Evolutionary conservation across 257 asterid genomes (phyloP).

Genomic region (Galeopsis tetrahit): DNA sequence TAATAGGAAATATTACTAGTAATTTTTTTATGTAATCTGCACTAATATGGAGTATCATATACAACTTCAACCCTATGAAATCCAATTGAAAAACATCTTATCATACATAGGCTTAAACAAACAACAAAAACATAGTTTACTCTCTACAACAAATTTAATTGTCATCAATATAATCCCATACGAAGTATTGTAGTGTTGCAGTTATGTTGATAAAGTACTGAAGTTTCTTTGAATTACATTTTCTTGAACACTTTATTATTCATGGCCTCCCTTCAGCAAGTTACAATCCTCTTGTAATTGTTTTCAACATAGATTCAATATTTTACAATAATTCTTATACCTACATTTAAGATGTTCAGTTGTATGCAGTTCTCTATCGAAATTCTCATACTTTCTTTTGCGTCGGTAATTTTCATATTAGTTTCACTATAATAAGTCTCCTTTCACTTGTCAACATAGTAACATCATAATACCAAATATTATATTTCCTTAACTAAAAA

Average conservation of each 20-base stretch:
- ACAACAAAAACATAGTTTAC: not conserved
- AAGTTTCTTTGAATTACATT: not conserved
- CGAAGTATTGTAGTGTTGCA: not conserved
- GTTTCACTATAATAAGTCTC: not conserved
- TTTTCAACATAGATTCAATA: not conserved
- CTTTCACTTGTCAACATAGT: not conserved
- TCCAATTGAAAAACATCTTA: not conserved
- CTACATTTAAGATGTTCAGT: not conserved
- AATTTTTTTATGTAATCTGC: not conserved
- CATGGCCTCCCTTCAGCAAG: constrained; percentile 4
- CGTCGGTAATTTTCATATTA: not conserved
- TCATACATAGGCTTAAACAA: not conserved
- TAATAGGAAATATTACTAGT: not conserved
- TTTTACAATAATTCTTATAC: not conserved
- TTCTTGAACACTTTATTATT: not conserved
- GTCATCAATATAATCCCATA: not conserved
- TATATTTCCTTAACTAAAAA: constrained; percentile 10
- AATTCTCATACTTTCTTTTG: not conserved
- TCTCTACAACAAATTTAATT: not conserved
- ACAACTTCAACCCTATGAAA: not conserved
- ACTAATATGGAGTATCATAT: not conserved
- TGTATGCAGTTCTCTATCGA: not conserved
- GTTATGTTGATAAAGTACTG: not conserved
- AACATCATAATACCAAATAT: not conserved
- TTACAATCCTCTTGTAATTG: not conserved